Conservation (phyloP, 768 basidiomycete genomes). For the Lactarius vividus region DNA sequence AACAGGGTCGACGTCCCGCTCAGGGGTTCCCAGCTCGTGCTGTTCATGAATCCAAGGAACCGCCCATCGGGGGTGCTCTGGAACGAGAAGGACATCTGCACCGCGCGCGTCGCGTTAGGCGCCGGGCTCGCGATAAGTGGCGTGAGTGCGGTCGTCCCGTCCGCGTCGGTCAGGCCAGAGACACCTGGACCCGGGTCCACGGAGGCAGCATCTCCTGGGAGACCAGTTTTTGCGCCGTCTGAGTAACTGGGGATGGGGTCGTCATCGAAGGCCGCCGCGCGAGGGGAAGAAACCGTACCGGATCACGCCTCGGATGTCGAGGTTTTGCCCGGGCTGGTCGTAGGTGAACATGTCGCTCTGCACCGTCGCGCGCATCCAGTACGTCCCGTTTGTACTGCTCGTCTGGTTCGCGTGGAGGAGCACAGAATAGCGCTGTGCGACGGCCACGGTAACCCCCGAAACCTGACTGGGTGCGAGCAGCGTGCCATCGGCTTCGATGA, state of each 20-base stretch:
- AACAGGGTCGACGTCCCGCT: slow-evolving; percentile 16
- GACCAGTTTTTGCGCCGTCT: slow-evolving; percentile 10
- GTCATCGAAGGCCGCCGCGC: too few species aligned
- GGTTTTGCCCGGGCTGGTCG: slow-evolving; percentile 21
- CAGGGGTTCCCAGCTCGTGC: slow-evolving; percentile 23
- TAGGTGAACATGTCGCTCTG: slow-evolving; percentile 38
- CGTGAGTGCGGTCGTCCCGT: slow-evolving; percentile 17
- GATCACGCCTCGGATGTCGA: slow-evolving; percentile 24
- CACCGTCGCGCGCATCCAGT: slow-evolving; percentile 42
- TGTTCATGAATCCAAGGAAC: slow-evolving; percentile 26
- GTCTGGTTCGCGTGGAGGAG: slow-evolving; percentile 43
- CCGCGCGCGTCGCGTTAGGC: slow-evolving; percentile 13
- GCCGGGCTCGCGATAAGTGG: slow-evolving; percentile 10
- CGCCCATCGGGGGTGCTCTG: slow-evolving; percentile 10
- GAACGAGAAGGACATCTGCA: slow-evolving; percentile 13
- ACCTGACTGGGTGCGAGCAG: slow-evolving; percentile 41
- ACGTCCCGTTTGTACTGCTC: slow-evolving; percentile 35
- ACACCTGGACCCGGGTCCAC: slow-evolving; percentile 22
- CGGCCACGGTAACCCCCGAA: slow-evolving; percentile 40
- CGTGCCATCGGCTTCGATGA: slow-evolving; percentile 51
- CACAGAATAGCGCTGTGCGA: slow-evolving; percentile 53
- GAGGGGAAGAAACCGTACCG: slow-evolving; percentile 1
- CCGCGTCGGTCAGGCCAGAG: background rate
- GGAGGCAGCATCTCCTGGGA: slow-evolving; percentile 17
- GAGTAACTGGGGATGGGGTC: slow-evolving; percentile 11